Evolutionary conservation across 768 basidiomycete genomes (phyloP).

Genomic region (Podaxis rugospora): DNA sequence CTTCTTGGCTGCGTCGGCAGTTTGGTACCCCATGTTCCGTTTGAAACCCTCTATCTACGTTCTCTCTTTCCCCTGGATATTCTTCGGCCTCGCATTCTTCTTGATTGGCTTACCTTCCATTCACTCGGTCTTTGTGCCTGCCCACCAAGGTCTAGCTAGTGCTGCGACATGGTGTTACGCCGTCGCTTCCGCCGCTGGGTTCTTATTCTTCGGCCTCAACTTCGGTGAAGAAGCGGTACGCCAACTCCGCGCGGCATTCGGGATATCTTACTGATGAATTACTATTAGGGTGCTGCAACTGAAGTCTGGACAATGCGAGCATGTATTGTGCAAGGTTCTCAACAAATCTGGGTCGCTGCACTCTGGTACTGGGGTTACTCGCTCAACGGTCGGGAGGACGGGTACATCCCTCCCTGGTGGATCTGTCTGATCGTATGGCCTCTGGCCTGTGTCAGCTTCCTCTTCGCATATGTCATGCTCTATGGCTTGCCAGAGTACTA

Average conservation of each 20-base stretch:
- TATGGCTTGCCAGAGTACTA: conserved; percentile 92
- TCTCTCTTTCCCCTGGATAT: conserved; percentile 83
- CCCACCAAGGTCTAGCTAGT: conserved; percentile 67
- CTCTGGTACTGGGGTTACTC: conserved; percentile 95
- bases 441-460: conserved; percentile 64
- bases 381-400: conserved; percentile 51
- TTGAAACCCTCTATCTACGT: conserved; percentile 85
- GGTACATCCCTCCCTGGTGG: conserved; percentile 74
- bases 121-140: conserved; percentile 46
- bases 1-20: conserved; percentile 78
- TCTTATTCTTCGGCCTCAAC: conserved; percentile 92
- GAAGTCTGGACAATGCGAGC: conserved; percentile 92
- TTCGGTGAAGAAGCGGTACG: conserved; percentile 93
- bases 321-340: conserved; percentile 90
- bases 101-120: conserved; percentile 86
- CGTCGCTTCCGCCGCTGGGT: conserved; percentile 87
- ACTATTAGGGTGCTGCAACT: conserved; percentile 76
- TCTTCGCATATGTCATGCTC: conserved; percentile 80
- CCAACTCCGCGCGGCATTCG: conserved; percentile 8
- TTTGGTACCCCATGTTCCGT: conserved; percentile 91
- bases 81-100: conserved; percentile 90
- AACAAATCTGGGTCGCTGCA: conserved; percentile 94
- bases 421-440: conserved; percentile 83
- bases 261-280: conserved; percentile 11
- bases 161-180: conserved; percentile 91